These are phyloP conservation scores for Arthroderma sp. DNA, from an alignment of 2,329 filamentous ascomycete genomes.

Conservation along the genomic window DNA sequence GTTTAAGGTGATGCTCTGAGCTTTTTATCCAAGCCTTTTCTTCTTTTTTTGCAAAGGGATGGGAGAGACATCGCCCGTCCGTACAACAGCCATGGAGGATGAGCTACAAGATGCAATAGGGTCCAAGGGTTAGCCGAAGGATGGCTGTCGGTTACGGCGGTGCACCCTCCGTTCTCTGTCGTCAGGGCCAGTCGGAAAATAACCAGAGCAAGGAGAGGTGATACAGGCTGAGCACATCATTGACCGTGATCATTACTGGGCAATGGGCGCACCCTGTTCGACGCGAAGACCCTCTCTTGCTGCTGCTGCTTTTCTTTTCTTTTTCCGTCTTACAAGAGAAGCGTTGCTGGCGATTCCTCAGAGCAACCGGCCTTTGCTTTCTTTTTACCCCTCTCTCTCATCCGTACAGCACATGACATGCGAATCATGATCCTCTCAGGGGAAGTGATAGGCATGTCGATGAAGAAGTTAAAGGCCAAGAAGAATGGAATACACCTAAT, in stretches of 20 bases:
- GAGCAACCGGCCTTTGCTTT: neutral
- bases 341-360: neutral
- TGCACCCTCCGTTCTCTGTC: neutral
- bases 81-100: no score
- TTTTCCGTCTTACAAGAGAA: neutral
- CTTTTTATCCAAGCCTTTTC: neutral
- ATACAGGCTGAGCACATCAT: constrained; percentile 1
- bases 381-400: neutral
- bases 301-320: neutral
- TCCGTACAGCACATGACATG: neutral
- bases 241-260: neutral
- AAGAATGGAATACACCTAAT: neutral
- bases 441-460: neutral
- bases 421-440: neutral
- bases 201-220: neutral
- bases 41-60: neutral
- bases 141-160: neutral
- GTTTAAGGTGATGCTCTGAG: constrained; percentile 1
- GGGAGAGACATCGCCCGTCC: neutral
- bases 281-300: neutral
- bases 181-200: constrained; percentile 1
- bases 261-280: neutral
- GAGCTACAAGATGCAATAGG: no score
- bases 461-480: neutral
- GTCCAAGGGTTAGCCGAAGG: neutral